Percentiles rank a stretch among this genome's conserved stretches.
Conservation (phyloP, 1,284 basidiomycete genomes). For the Rhodotorula mucilaginosa region DNA sequence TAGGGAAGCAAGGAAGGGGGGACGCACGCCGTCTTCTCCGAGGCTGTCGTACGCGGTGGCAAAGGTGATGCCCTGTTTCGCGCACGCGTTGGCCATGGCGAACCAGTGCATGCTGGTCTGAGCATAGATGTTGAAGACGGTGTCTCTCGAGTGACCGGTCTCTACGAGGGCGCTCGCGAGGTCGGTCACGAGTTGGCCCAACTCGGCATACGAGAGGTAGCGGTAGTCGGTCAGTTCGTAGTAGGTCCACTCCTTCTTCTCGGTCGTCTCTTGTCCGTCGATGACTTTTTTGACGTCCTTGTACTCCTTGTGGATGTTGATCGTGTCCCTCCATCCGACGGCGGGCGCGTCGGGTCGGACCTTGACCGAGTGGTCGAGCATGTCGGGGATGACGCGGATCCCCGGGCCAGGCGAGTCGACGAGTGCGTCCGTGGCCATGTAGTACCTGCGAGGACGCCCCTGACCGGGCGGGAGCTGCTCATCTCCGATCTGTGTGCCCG, state of each 20-base stretch:
- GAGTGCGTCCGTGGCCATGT: slow-evolving; percentile 6
- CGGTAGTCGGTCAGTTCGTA: slow-evolving; percentile 87
- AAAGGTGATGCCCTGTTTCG: slow-evolving; percentile 72
- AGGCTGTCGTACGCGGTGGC: slow-evolving; percentile 98
- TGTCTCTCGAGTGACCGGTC: slow-evolving; percentile 65
- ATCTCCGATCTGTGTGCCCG: slow-evolving; percentile 31
- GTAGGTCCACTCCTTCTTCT: slow-evolving; percentile 94
- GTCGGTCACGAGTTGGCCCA: slow-evolving; percentile 63
- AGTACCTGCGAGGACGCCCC: slow-evolving; percentile 22
- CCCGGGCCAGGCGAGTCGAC: slow-evolving; percentile 6
- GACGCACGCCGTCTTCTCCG: slow-evolving; percentile 56
- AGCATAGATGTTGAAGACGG: slow-evolving; percentile 90
- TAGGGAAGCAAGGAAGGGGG: too few relatives aligned
- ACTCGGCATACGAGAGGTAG: slow-evolving; percentile 69
- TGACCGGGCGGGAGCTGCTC: slow-evolving; percentile 10
- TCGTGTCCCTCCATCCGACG: slow-evolving; percentile 74
- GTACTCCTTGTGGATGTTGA: slow-evolving; percentile 74
- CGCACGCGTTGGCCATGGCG: slow-evolving; percentile 72
- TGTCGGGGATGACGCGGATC: slow-evolving; percentile 34
- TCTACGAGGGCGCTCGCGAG: slow-evolving; percentile 69
- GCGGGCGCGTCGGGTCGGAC: slow-evolving; percentile 54
- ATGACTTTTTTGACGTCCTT: slow-evolving; percentile 76
- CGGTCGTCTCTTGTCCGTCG: slow-evolving; percentile 72
- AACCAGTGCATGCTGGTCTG: slow-evolving; percentile 73
- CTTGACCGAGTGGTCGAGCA: slow-evolving; percentile 16